Evolutionary conservation across 2,329 filamentous ascomycete genomes (phyloP).

Genomic region (Xylariaceae sp.): DNA sequence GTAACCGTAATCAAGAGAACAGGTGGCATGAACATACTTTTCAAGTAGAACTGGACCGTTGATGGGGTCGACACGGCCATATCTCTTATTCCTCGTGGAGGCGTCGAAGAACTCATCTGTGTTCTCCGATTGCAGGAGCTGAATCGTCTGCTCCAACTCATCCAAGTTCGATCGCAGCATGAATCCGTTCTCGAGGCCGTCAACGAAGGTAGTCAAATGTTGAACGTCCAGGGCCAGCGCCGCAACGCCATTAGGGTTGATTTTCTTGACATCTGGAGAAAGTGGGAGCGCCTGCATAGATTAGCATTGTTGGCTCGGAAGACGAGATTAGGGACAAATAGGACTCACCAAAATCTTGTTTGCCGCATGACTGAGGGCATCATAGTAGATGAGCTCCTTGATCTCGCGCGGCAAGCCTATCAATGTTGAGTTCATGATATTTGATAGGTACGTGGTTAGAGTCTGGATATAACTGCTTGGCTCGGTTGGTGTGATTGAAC

Average conservation of each 20-base stretch:
- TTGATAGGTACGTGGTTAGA: constrained; percentile 84
- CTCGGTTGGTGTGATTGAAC: constrained; percentile 58
- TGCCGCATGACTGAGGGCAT: constrained; percentile 86
- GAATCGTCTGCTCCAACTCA: constrained; percentile 88
- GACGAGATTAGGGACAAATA: not conserved
- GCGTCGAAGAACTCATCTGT: constrained; percentile 97
- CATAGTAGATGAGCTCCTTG: constrained; percentile 97
- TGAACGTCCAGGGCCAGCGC: constrained; percentile 78
- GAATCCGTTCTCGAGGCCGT: constrained; percentile 76
- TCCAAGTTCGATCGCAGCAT: constrained; percentile 86
- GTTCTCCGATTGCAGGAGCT: constrained; percentile 81
- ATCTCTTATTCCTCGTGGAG: constrained; percentile 84
- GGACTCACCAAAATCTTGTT: constrained; percentile 74
- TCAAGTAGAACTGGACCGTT: constrained; percentile 88
- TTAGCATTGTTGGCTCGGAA: not conserved
- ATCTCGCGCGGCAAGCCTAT: constrained; percentile 92
- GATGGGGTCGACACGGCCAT: constrained; percentile 84
- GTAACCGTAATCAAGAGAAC: constrained; percentile 3
- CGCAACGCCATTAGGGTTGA: constrained; percentile 80
- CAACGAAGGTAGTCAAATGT: constrained; percentile 82
- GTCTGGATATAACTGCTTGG: constrained; percentile 95
- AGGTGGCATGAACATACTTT: constrained; percentile 57
- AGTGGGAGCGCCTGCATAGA: constrained; percentile 61
- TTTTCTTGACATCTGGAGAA: constrained; percentile 72
- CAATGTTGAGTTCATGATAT: constrained; percentile 94